Evolutionary conservation across 2,329 filamentous ascomycete genomes (phyloP), one percentile per base, ranked within the genome.

Genomic region (Fusarium veterinarium): DNA sequence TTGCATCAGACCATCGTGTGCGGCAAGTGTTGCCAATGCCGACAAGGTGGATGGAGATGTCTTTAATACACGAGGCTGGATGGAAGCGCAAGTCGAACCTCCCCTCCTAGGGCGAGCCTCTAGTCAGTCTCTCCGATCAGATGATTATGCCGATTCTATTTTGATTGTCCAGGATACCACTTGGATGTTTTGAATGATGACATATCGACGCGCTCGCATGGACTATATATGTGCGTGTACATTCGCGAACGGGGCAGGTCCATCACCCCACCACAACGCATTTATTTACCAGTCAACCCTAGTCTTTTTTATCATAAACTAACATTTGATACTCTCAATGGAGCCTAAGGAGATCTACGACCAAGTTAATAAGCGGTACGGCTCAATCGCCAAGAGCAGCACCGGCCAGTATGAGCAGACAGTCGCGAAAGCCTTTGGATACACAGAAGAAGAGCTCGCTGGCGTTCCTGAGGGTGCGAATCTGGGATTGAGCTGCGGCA

Each of bases 401-500:
- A 78, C 74, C 51, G 75, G 72, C 57, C 71, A 76, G 31, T 84
- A 84, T 61, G 81, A 80, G 61, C 76, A 80, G 40, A 75, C 81
- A 8, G 82, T 88, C 16, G 87, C 87, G 33, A 81, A 81, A 55
- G 83, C 87, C 1, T 89, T 89, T 72, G 87, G 87, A 7, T 90
- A 89, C 76, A 81, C 81, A 17, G 80, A 82, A 13, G 81, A 85
- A 35, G 86, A 89, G 56, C 83, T 89, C 2, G 75, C 78, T 28
- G 35, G 35, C 6, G 82, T 86, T 35, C 86, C 87, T 1, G 69
- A 81, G 13, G 84, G 83, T 45, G 79, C 87, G 31, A 89, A 89
- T 70, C 80, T 89, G 7, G 87, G 87, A 1, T 75, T 89, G 8
- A 86, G 85, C 79, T 89, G 87, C 60, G 87, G 87, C 11, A 89